These are phyloP conservation scores for Holtermannia corniformis DNA, from an alignment of 768 basidiomycete species.

Conservation along the genomic window DNA sequence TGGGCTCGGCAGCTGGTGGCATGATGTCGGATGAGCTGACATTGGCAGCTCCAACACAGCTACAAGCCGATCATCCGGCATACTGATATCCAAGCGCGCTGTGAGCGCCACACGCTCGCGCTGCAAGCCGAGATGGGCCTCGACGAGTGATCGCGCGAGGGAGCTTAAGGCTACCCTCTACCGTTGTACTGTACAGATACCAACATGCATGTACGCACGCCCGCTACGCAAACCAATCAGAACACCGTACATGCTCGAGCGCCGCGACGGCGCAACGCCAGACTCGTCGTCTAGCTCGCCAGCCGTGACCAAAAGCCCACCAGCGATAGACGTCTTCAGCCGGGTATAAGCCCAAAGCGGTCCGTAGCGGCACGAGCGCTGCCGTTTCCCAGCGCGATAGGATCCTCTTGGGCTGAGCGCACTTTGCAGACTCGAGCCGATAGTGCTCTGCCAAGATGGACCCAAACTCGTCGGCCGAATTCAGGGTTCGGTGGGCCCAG, in stretches of 20 bases:
- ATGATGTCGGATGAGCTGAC: not conserved
- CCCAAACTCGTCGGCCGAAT: not conserved
- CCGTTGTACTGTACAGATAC: too few relatives aligned
- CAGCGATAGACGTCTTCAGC: not conserved
- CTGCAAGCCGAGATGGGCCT: constrained; percentile 10
- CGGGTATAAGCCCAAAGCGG: not conserved
- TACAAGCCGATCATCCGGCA: constrained; percentile 12
- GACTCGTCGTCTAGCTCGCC: not conserved
- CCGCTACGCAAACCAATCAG: not conserved
- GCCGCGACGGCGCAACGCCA: not conserved
- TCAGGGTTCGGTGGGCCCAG: not conserved
- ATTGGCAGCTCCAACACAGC: constrained; percentile 11
- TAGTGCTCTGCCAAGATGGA: not conserved
- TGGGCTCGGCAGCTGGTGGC: constrained; percentile 37
- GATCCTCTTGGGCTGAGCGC: not conserved
- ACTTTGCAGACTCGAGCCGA: too few relatives aligned
- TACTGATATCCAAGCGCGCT: constrained; percentile 9
- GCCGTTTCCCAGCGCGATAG: not conserved
- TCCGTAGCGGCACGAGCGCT: not conserved
- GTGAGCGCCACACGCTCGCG: constrained; percentile 1
- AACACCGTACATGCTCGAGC: not conserved
- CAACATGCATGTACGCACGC: not conserved
- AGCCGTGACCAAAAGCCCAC: not conserved
- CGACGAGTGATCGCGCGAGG: constrained; percentile 9
- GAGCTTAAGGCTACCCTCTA: too few relatives aligned